Conservation (phyloP, 2,329 filamentous ascomycete genomes). For the Venturiaceae sp. region DNA sequence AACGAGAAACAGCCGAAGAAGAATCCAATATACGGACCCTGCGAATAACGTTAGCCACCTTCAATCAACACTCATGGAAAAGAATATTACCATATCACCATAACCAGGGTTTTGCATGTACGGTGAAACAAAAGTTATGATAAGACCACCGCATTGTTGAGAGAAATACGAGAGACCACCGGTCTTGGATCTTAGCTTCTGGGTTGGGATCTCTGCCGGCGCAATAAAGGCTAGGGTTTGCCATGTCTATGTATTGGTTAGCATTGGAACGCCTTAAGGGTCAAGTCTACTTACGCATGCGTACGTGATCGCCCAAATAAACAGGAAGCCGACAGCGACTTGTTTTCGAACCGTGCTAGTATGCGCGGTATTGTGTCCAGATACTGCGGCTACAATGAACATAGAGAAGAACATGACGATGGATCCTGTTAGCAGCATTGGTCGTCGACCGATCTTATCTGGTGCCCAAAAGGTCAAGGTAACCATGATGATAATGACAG, state of each 20-base stretch:
- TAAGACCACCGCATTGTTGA: conserved; percentile 1
- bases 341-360: no score
- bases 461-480: no score
- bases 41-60: neutral
- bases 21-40: conserved; percentile 4
- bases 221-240: neutral
- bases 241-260: no score
- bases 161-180: neutral
- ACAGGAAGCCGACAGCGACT: neutral
- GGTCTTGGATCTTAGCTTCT: conserved; percentile 2
- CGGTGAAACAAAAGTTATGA: conserved; percentile 2
- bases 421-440: no score
- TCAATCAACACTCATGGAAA: no score
- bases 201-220: neutral
- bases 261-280: no score
- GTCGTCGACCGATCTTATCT: no score
- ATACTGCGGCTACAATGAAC: no score
- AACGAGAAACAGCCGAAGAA: conserved; percentile 1
- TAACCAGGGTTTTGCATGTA: conserved; percentile 3
- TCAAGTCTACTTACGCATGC: no score
- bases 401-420: no score
- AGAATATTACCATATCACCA: neutral
- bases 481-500: no score
- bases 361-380: no score
- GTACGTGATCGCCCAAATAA: neutral